Percentiles rank a stretch among this genome's conserved stretches.
These are phyloP conservation scores for Colletotrichum chlorophyti DNA, from an alignment of 2,329 filamentous ascomycete genomes.

Conservation along the genomic window DNA sequence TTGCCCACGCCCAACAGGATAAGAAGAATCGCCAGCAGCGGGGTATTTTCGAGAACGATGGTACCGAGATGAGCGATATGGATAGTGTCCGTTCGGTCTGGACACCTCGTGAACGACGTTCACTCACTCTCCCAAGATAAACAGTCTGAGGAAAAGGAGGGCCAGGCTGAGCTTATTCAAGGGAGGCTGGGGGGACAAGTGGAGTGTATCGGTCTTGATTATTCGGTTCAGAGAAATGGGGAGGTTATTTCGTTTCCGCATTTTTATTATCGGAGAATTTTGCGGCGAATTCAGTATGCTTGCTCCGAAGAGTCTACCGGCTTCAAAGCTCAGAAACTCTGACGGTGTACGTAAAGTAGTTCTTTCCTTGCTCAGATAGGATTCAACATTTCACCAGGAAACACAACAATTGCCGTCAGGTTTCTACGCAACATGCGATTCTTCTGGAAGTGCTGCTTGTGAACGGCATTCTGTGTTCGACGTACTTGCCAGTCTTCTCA, in stretches of 20 bases:
- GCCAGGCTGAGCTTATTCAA: constrained; percentile 5
- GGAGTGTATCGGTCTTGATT: not conserved
- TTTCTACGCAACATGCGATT: no score
- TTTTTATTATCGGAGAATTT: constrained; percentile 7
- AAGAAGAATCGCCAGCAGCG: constrained; percentile 12
- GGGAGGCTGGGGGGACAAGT: constrained; percentile 3
- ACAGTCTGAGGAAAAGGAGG: constrained; percentile 3
- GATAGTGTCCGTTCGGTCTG: constrained; percentile 20
- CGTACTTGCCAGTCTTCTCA: no score
- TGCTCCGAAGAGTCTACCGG: not conserved
- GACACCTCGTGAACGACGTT: not conserved
- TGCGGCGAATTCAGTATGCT: not conserved
- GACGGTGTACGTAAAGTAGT: constrained; percentile 3
- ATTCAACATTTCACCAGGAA: not conserved
- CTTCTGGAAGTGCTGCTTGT: no score
- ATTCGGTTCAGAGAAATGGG: not conserved
- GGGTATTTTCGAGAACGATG: constrained; percentile 2
- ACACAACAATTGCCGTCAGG: not conserved
- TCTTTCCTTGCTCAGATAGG: not conserved
- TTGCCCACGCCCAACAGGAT: constrained; percentile 15
- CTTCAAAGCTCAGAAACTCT: constrained; percentile 1
- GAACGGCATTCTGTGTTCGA: no score
- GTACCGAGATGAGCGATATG: constrained; percentile 23
- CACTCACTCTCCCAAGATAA: not conserved
- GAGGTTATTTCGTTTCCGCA: not conserved